Conservation (phyloP, 2,329 filamentous ascomycete species). For the Chaetomium sp. region DNA sequence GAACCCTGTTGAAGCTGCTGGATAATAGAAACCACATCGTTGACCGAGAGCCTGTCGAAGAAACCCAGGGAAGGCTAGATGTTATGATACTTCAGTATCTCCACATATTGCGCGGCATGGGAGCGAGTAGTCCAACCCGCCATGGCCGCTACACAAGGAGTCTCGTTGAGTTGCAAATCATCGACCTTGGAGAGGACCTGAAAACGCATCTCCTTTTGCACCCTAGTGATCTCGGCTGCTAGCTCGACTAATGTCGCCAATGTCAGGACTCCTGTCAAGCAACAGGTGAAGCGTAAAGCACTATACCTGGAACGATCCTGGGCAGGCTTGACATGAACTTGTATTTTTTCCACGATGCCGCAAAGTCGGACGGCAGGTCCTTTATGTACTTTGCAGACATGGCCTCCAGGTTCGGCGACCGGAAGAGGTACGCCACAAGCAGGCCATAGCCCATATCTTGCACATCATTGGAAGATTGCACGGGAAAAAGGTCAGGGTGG, state of each 20-base stretch:
- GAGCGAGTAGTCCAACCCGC: too few relatives aligned
- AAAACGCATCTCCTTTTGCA: neutral
- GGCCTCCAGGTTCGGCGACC: neutral
- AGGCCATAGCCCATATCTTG: slow-evolving; percentile 10
- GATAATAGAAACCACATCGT: neutral
- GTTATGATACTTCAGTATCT: neutral
- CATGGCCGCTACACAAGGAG: neutral
- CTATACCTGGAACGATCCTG: neutral
- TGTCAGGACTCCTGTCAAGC: neutral
- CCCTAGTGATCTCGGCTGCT: neutral
- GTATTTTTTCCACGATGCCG: neutral
- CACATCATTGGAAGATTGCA: accelerated
- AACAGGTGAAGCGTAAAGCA: neutral
- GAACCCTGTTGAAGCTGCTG: too few relatives aligned
- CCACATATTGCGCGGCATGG: neutral
- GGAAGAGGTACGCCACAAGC: slow-evolving; percentile 16
- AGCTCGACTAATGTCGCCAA: neutral
- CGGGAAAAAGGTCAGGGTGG: neutral
- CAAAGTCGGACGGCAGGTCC: slow-evolving; percentile 1
- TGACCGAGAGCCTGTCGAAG: neutral
- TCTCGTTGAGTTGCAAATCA: neutral
- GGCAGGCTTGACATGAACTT: neutral
- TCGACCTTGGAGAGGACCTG: neutral
- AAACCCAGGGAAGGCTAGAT: neutral
- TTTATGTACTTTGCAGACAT: neutral